Conservation (phyloP, 2,329 filamentous ascomycete genomes). For the Zymoseptoria crescenta region DNA sequence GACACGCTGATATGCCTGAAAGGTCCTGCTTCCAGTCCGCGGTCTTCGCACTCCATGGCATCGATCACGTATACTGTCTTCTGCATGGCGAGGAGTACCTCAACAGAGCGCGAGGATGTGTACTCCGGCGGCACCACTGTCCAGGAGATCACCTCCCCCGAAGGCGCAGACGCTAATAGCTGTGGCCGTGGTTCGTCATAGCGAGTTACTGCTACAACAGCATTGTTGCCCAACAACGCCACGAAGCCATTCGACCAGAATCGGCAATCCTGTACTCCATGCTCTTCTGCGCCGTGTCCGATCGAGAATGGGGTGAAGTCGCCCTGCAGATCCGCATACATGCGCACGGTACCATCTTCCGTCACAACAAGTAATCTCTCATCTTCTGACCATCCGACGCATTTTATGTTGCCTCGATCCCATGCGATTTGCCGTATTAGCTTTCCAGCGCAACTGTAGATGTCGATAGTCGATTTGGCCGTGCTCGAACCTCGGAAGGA, state of each 20-base stretch:
- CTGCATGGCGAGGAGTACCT: constrained; percentile 78
- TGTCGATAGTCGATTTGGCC: constrained; percentile 77
- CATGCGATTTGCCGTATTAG: constrained; percentile 59
- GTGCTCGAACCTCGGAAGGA: constrained; percentile 65
- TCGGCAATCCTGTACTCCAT: constrained; percentile 77
- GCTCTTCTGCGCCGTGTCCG: constrained; percentile 79
- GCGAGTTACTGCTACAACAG: constrained; percentile 74
- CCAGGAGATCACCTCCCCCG: constrained; percentile 80
- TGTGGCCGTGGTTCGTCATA: constrained; percentile 88
- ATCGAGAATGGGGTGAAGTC: constrained; percentile 93
- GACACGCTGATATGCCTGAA: constrained; percentile 88
- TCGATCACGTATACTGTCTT: constrained; percentile 83
- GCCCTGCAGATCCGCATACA: constrained; percentile 83
- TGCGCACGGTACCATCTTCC: constrained; percentile 80
- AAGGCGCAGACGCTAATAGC: constrained; percentile 65
- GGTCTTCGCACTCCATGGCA: constrained; percentile 81
- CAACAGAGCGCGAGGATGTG: constrained; percentile 85
- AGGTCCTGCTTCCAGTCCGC: constrained; percentile 81
- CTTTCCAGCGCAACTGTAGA: constrained; percentile 90
- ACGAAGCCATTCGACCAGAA: constrained; percentile 94
- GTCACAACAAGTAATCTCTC: constrained; percentile 85
- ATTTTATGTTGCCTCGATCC: constrained; percentile 82
- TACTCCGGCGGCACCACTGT: constrained; percentile 78
- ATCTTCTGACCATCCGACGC: constrained; percentile 92
- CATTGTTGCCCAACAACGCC: constrained; percentile 80